Conservation (phyloP, 148 eudicot genomes). For the Beta vulgaris region DNA sequence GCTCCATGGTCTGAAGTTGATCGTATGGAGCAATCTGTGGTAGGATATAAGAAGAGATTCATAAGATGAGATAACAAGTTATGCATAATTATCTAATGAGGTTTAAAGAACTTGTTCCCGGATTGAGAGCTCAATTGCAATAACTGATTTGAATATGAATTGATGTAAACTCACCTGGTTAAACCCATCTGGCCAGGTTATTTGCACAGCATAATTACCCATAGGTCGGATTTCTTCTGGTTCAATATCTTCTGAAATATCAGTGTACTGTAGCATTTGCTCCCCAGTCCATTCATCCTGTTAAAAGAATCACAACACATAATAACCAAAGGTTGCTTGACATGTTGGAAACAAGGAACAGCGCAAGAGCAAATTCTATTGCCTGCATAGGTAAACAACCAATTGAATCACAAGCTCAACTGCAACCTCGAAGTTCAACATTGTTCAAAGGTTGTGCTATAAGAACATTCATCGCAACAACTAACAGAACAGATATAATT, state of each 20-base stretch:
- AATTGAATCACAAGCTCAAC: too few species aligned
- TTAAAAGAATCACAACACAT: slow-evolving; percentile 15
- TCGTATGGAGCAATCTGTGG: slow-evolving; percentile 97
- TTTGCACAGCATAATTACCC: slow-evolving; percentile 98
- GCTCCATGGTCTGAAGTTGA: slow-evolving; percentile 89
- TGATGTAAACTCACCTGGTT: slow-evolving; percentile 56
- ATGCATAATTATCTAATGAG: not conserved
- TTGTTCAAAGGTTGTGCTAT: not conserved
- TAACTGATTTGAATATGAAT: not conserved
- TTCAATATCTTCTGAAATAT: slow-evolving; percentile 88
- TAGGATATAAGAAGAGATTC: slow-evolving; percentile 14
- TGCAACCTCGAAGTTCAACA: too few species aligned
- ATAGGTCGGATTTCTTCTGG: slow-evolving; percentile 96
- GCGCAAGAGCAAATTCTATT: too few species aligned
- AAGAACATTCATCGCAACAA: not conserved
- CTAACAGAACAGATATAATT: not conserved
- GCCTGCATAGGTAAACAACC: too few species aligned
- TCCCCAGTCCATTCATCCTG: slow-evolving; percentile 99
- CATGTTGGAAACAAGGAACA: not conserved
- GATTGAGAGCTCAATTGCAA: not conserved
- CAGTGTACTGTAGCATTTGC: slow-evolving; percentile 75
- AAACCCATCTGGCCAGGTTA: slow-evolving; percentile 99
- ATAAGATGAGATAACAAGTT: not conserved
- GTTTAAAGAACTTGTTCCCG: not conserved
- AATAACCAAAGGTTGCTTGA: not conserved